Conservation (phyloP, 2,329 filamentous ascomycete genomes). For the Colletotrichum camelliae region DNA sequence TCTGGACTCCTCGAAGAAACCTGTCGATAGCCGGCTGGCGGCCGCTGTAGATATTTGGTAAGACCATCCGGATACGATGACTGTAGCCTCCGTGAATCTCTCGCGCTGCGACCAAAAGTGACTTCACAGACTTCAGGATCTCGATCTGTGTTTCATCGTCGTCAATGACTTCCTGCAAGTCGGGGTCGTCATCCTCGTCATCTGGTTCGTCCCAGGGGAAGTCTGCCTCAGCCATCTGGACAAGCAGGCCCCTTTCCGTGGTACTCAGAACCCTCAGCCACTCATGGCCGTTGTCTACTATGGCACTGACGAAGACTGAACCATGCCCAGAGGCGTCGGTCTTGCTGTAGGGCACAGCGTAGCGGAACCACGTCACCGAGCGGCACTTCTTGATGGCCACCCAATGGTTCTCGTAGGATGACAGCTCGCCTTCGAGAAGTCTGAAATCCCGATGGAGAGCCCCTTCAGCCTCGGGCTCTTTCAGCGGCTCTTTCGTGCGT, state of each 20-base stretch:
- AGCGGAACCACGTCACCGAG: constrained; percentile 10
- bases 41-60: constrained; percentile 35
- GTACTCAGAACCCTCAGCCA: constrained; percentile 41
- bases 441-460: background rate
- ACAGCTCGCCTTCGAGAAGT: constrained; percentile 3
- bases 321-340: background rate
- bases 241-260: constrained; percentile 34
- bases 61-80: constrained; percentile 38
- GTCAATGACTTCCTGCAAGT: constrained; percentile 36
- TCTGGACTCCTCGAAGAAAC: constrained; percentile 34
- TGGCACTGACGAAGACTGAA: constrained; percentile 13
- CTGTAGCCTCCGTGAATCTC: constrained; percentile 34
- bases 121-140: constrained; percentile 30
- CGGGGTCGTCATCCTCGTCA: constrained; percentile 24
- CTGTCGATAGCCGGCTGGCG: constrained; percentile 33
- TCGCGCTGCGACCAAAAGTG: constrained; percentile 38
- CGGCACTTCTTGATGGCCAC: constrained; percentile 8
- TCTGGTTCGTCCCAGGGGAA: constrained; percentile 41
- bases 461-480: background rate
- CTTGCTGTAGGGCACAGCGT: background rate
- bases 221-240: constrained; percentile 43
- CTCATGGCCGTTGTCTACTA: constrained; percentile 36
- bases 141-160: constrained; percentile 36
- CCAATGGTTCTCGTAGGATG: constrained; percentile 14
- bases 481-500: background rate